Base-by-base conservation (phyloP, 345 rosid genomes). In the Rhizophora mangle region DNA sequence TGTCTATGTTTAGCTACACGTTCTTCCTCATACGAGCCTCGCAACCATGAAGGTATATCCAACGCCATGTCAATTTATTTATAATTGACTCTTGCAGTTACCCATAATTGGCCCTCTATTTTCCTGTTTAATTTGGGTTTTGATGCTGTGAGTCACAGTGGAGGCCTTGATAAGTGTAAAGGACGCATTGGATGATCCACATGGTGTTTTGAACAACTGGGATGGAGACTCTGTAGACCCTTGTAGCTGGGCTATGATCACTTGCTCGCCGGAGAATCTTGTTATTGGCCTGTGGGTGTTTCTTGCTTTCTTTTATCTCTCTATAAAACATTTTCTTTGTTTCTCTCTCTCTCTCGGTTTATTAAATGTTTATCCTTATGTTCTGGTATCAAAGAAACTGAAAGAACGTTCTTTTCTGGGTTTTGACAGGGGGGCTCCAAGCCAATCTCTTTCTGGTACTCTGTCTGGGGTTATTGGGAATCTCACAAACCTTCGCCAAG, bases 181-280 rank as follows among this genome's bases (percentile, higher is more conserved):
- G 70, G 83, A 74, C 51, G 84, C 72, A 37, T 76, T 91, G 78
- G 74, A 81, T 65, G 98, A 93, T 74, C 94, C 95, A 5, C 90
- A 84, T 73, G 97, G 96, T 22, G 92, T 86, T 39, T 73, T 93
- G 63, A 89, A 80, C 85, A 89, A 89, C 83, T 93, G 98, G 97
- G 97, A 93, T 72, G 94, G 84, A 70, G 86, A 87, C 61, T 91
- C 97, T 49, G 97, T 93, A 67, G 98, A 93, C 85, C 98, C 98
- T 49, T 93, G 98, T 75, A 93, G 96, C 65, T 93, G 98, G 98
- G 91, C 96, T 22, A 88, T 93, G 97, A 78, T 93, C 78, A 80
- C 90, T 83, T 93, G 97, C 64, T 93, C 97, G 49, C 13, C 84
- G 18, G 98, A 88, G 55, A 91, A 88, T 71, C 94, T 91, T 67